A percentile compares a stretch with the other conserved stretches of the same genome.
Evolutionary conservation across 1,284 basidiomycete species (phyloP).

Genomic region (Apiotrichum brassicae): DNA sequence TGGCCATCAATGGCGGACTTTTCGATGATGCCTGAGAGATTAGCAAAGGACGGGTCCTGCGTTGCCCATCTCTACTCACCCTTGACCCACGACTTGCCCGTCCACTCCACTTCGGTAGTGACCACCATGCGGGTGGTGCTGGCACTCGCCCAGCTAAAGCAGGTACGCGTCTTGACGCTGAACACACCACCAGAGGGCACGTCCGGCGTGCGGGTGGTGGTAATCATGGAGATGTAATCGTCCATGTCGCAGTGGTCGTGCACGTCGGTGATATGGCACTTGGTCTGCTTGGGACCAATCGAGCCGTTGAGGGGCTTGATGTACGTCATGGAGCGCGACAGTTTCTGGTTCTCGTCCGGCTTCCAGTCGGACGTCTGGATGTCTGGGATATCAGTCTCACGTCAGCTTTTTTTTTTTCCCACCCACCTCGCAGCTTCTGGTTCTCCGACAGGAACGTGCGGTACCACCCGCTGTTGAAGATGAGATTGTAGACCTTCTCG

Average conservation of each 20-base stretch:
- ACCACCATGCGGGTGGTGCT: conserved; percentile 73
- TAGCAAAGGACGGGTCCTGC: no score
- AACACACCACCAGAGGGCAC: conserved; percentile 91
- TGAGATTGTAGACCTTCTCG: conserved; percentile 90
- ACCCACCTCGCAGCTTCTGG: conserved; percentile 80
- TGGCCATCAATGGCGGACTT: conserved; percentile 90
- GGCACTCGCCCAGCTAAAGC: conserved; percentile 84
- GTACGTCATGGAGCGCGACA: conserved; percentile 84
- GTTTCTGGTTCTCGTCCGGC: conserved; percentile 62
- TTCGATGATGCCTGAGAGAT: conserved; percentile 86
- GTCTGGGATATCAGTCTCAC: conserved; percentile 69
- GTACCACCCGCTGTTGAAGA: conserved; percentile 93
- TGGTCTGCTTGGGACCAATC: conserved; percentile 90
- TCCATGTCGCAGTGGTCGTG: conserved; percentile 75
- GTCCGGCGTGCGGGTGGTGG: conserved; percentile 88
- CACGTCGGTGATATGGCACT: conserved; percentile 87
- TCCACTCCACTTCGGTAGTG: conserved; percentile 92
- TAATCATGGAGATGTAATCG: conserved; percentile 72
- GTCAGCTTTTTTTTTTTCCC: no score
- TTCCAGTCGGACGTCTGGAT: conserved; percentile 89
- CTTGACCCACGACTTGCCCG: conserved; percentile 91
- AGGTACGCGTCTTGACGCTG: conserved; percentile 86
- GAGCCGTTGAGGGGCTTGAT: conserved; percentile 86
- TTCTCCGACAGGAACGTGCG: conserved; percentile 84
- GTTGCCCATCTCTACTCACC: conserved; percentile 53